These are phyloP conservation scores for Cercophora samala DNA, from an alignment of 495 filamentous ascomycete species.

Conservation along the genomic window DNA sequence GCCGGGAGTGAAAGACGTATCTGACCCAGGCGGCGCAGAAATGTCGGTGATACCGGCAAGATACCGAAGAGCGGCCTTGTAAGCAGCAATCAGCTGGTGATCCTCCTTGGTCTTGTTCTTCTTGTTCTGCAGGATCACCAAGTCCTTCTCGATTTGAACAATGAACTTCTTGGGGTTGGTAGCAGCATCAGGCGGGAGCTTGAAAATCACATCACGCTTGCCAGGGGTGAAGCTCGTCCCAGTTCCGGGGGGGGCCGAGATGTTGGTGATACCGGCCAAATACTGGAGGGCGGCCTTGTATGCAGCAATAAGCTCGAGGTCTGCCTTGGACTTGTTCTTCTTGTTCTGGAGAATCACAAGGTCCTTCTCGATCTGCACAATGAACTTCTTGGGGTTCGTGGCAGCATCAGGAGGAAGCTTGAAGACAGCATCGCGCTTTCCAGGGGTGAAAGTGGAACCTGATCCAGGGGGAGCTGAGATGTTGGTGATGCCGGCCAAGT, in stretches of 20 bases:
- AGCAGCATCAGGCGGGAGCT: conserved; percentile 21
- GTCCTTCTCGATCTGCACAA: conserved; percentile 26
- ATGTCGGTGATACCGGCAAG: conserved; percentile 29
- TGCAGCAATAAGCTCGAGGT: conserved; percentile 25
- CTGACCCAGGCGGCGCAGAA: conserved; percentile 27
- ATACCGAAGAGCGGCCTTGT: conserved; percentile 27
- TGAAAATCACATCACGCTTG: conserved; percentile 19
- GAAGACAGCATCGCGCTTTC: conserved; percentile 23
- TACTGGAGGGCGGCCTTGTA: conserved; percentile 27
- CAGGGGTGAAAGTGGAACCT: conserved; percentile 28
- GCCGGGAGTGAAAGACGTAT: conserved; percentile 29
- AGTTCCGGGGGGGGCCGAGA: conserved; percentile 29
- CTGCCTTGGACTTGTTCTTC: conserved; percentile 27
- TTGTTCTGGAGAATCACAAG: conserved; percentile 32
- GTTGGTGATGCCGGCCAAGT: conserved; percentile 25
- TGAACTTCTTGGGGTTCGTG: conserved; percentile 27
- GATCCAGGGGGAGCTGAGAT: conserved; percentile 30
- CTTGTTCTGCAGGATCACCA: conserved; percentile 33
- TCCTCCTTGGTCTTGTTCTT: conserved; percentile 29
- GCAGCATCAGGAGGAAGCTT: conserved; percentile 22
- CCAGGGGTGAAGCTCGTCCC: conserved; percentile 30
- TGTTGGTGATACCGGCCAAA: conserved; percentile 26
- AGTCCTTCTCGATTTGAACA: conserved; percentile 25
- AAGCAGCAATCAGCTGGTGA: conserved; percentile 23
- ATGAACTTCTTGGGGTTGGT: conserved; percentile 30